Percentiles rank a stretch among this genome's conserved stretches.
Evolutionary conservation across 352 stramenopile species (phyloP).

Genomic region (Globisporangium echinulatum): DNA sequence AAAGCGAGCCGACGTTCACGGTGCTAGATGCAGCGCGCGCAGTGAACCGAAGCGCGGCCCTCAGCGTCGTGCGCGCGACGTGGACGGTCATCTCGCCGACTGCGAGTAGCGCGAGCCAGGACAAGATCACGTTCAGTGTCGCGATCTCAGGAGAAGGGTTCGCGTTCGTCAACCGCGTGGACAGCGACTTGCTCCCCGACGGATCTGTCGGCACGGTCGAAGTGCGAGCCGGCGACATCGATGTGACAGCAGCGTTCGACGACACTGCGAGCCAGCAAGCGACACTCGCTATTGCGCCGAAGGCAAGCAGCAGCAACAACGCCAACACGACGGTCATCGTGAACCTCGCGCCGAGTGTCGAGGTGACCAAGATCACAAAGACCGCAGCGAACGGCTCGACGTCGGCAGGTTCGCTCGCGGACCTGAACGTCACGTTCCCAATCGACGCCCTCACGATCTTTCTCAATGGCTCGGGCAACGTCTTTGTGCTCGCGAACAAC

Average conservation of each 20-base stretch:
- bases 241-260: neutral
- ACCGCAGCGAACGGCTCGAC: neutral
- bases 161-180: neutral
- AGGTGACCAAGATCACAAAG: neutral
- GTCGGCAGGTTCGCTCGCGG: neutral
- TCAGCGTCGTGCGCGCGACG: neutral
- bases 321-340: neutral
- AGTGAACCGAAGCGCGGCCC: neutral
- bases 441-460: constrained; percentile 1
- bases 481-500: constrained; percentile 2
- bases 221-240: neutral
- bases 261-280: neutral
- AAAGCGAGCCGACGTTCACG: neutral
- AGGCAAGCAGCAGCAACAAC: neutral
- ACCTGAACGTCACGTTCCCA: neutral
- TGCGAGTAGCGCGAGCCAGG: neutral
- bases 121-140: neutral
- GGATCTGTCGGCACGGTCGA: neutral
- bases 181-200: constrained; percentile 8
- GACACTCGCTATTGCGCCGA: neutral
- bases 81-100: neutral
- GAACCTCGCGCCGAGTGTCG: neutral
- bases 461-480: constrained; percentile 3
- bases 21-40: neutral
- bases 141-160: neutral